Base-by-base conservation (phyloP, 2,329 filamentous ascomycete species). In the Colletotrichum graminicola region DNA sequence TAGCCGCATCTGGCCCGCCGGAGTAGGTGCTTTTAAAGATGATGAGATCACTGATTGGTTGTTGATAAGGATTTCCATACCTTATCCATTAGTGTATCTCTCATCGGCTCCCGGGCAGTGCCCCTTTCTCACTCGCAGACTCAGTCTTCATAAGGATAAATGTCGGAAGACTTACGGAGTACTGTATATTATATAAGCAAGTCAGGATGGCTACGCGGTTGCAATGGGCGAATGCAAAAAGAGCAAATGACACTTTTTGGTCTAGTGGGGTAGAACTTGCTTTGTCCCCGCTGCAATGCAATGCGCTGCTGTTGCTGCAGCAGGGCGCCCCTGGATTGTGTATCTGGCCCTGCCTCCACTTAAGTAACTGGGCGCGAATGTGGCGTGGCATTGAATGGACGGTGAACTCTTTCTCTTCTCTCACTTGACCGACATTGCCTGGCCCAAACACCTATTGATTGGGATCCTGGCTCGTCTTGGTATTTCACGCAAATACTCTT, bases 321-420 rank as follows among this genome's bases (percentile, higher is more conserved):
- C 52, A 55, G 12, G 12, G 34, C 52, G 32, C 18, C 21, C 54
- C 54, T 52, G 49, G 26, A 18, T 26, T 32, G 47, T 51, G 29
- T 52, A 51, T 29, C 49, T 52, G 49, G 26, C 49, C 18, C 47
- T 52, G 49, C 26, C 49, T 52, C 49, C 49, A 52, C 49, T 16
- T 52, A 26, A 51, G 16, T 21, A 21, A 26, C 49, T 52, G 23
- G 49, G 29, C 49, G 12, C 26, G 14, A 14, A 36, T 55, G 32
- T 55, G 21, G 32, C 34, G 29, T 10, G n/a, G 54, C 54, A 39
- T 34, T 21, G n/a, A 56, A 14, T 56, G 34, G 21, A 56, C 34
- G 54, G 32, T 56, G 54, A 39, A 56, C 34, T 56, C 54, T 14
- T 36, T 55, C n/a, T 14, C 6, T 5, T 54, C 26, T 32, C 29